These are phyloP conservation scores for Stylosanthes scabra DNA, from an alignment of 331 rosid genomes.

Conservation along the genomic window DNA sequence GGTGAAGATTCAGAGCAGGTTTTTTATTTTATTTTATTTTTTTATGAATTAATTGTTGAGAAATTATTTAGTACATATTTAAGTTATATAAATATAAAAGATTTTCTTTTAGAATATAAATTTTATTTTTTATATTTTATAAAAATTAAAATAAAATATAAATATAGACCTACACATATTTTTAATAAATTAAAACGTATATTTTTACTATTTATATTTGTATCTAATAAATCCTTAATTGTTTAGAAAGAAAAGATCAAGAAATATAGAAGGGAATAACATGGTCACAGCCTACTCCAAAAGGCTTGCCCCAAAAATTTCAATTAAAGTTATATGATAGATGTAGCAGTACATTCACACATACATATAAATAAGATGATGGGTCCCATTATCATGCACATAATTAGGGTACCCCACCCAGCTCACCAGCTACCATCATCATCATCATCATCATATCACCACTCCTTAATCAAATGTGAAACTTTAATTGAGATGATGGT, in stretches of 20 bases:
- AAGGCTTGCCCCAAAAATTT: conserved; percentile 49
- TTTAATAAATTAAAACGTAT: no score
- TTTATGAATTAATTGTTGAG: conserved; percentile 27
- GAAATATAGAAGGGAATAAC: conserved; percentile 37
- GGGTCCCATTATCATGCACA: conserved; percentile 33
- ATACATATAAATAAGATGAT: background rate
- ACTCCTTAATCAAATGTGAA: conserved; percentile 27
- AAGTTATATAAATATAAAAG: no score
- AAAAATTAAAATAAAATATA: no score
- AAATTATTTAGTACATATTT: no score
- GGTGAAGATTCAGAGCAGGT: conserved; percentile 62
- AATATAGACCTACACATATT: no score
- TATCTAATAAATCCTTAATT: no score
- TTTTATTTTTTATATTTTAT: no score
- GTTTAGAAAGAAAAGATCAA: no score
- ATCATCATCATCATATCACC: background rate
- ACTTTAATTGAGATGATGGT: background rate
- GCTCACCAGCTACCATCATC: background rate
- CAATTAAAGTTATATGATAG: conserved; percentile 47
- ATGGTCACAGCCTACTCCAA: conserved; percentile 46
- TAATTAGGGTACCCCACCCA: conserved; percentile 16
- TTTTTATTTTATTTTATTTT: conserved; percentile 27
- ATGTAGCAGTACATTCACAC: conserved; percentile 16
- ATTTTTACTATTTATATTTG: no score
- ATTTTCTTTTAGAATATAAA: no score